Percentiles rank a stretch among this genome's conserved stretches.
These are phyloP conservation scores for Coemansia sp. DNA, from an alignment of 192 early-diverging fungal species.

Conservation along the genomic window DNA sequence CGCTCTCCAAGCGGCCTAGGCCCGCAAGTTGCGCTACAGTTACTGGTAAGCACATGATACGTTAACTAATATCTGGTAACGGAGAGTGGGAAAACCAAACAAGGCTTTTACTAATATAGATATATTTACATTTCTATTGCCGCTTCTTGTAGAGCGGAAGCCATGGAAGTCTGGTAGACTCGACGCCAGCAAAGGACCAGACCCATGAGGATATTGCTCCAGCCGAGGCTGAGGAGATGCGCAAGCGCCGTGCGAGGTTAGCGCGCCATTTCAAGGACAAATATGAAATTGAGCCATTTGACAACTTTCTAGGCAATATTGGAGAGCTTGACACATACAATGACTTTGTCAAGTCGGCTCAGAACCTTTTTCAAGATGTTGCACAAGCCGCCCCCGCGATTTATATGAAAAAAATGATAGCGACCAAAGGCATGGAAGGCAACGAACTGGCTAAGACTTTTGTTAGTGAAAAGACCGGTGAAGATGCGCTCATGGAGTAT, in stretches of 20 bases:
- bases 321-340: background rate
- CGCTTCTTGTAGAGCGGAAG: background rate
- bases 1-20: background rate
- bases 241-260: background rate
- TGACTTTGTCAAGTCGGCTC: background rate
- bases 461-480: background rate
- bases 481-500: background rate
- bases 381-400: conserved; percentile 2
- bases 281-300: background rate
- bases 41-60: background rate
- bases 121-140: background rate
- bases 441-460: background rate
- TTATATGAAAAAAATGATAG: background rate
- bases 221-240: background rate
- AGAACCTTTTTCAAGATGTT: background rate
- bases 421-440: background rate
- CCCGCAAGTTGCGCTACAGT: background rate
- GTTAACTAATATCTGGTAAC: background rate
- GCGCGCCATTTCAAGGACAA: background rate
- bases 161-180: background rate
- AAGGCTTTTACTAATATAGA: background rate
- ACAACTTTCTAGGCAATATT: background rate
- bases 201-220: background rate
- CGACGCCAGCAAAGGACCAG: background rate
- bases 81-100: background rate